These are phyloP conservation scores for Phialophora macrospora DNA, from an alignment of 2,329 filamentous ascomycete species.

Conservation along the genomic window DNA sequence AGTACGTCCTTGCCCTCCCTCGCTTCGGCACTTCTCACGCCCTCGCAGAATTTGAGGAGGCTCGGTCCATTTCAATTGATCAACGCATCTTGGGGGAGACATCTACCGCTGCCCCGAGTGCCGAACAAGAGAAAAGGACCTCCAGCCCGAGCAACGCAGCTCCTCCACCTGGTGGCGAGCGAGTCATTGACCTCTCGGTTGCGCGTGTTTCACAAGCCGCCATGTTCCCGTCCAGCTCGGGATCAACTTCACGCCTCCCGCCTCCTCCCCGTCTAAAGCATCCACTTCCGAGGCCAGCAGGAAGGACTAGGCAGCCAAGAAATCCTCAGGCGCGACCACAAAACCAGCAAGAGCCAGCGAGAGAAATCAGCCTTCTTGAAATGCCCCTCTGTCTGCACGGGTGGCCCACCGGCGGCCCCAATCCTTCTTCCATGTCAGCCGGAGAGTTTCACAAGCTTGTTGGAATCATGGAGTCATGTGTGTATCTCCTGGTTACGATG, in stretches of 20 bases:
- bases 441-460: conserved; percentile 18
- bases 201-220: background rate
- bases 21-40: background rate
- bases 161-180: background rate
- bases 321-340: background rate
- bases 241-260: background rate
- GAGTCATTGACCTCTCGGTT: background rate
- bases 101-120: background rate
- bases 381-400: conserved; percentile 1
- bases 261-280: background rate
- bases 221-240: background rate
- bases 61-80: background rate
- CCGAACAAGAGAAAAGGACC: background rate
- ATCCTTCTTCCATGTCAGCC: background rate
- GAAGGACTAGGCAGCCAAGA: background rate
- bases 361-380: background rate
- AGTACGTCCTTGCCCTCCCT: conserved; percentile 7
- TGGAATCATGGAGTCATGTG: conserved; percentile 17
- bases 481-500: background rate
- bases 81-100: background rate
- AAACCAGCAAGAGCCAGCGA: background rate
- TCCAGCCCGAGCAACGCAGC: background rate
- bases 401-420: conserved; percentile 12
- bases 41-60: conserved; percentile 18
- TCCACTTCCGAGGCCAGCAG: background rate